phyloP scores from a whole-genome alignment of 2,329 filamentous ascomycete genomes.

The Trichophyton equinum region DNA sequence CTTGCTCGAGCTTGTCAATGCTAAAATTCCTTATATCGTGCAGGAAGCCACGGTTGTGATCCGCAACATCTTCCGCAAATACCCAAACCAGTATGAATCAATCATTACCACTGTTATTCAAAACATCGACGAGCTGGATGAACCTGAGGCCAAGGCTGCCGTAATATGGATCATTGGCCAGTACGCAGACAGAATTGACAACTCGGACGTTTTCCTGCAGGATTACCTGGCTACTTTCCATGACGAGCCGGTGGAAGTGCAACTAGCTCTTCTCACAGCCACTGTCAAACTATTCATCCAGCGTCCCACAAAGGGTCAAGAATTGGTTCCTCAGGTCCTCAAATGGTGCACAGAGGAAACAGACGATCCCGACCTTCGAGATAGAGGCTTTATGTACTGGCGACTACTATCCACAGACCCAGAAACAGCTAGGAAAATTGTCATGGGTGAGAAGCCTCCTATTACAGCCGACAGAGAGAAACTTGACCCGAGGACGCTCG shows the following conservation, averaged over 20 bases:
- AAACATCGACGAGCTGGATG: slow-evolving; percentile 89
- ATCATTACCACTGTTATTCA: slow-evolving; percentile 95
- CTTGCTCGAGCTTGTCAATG: slow-evolving; percentile 81
- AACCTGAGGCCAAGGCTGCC: slow-evolving; percentile 93
- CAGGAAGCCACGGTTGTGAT: slow-evolving; percentile 98
- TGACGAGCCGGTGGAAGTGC: slow-evolving; percentile 90
- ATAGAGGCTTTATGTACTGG: slow-evolving; percentile 99
- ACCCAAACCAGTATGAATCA: slow-evolving; percentile 95
- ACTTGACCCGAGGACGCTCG: slow-evolving; percentile 75
- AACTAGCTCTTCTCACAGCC: slow-evolving; percentile 83
- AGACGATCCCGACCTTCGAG: slow-evolving; percentile 93
- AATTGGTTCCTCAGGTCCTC: slow-evolving; percentile 82
- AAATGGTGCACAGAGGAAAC: slow-evolving; percentile 99
- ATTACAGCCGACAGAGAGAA: slow-evolving; percentile 96
- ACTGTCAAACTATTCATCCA: slow-evolving; percentile 98
- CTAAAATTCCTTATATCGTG: slow-evolving; percentile 98
- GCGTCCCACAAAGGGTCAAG: slow-evolving; percentile 83
- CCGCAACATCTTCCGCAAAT: slow-evolving; percentile 97
- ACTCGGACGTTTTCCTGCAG: slow-evolving; percentile 83
- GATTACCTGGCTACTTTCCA: slow-evolving; percentile 90
- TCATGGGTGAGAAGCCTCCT: slow-evolving; percentile 94
- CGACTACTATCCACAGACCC: slow-evolving; percentile 87
- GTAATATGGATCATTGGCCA: slow-evolving; percentile 99
- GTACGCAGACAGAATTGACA: slow-evolving; percentile 94
- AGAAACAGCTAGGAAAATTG: slow-evolving; percentile 67